Conservation (phyloP, 177 flowering plant species). For the Vitis hybrid region DNA sequence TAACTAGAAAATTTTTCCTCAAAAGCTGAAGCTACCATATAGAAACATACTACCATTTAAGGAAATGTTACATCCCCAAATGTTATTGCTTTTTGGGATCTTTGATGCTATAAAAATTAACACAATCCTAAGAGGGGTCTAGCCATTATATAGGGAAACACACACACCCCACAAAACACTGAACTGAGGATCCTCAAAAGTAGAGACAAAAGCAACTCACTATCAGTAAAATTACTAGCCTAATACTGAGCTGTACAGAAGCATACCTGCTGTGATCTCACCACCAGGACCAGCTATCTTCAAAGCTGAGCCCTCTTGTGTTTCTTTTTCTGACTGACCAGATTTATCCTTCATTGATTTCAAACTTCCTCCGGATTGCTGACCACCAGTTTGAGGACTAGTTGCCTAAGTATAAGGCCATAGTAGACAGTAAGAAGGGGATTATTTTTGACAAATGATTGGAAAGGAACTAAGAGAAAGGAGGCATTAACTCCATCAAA, state of each 20-base stretch:
- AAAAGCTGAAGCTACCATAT: no score
- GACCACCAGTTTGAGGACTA: conserved; percentile 80
- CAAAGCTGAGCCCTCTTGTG: conserved; percentile 63
- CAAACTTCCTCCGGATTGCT: conserved; percentile 61
- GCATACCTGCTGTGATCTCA: conserved; percentile 88
- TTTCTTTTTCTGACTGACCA: conserved; percentile 64
- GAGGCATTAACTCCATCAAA: neutral
- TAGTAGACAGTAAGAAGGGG: neutral
- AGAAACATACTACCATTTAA: no score
- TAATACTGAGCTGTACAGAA: neutral
- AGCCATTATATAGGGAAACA: no score
- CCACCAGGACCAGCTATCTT: conserved; percentile 86
- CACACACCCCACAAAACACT: no score
- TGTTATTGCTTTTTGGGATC: no score
- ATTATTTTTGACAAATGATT: neutral
- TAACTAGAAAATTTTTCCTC: no score
- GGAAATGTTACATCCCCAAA: no score
- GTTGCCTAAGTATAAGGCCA: conserved; percentile 50
- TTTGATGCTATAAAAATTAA: no score
- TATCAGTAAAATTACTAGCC: neutral
- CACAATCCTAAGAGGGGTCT: no score
- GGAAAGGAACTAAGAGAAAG: neutral
- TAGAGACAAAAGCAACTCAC: no score
- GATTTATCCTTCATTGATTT: conserved; percentile 85
- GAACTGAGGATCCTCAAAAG: no score